phyloP scores from a whole-genome alignment of 2,329 filamentous ascomycete species.

The Fusarium goolgardi region DNA sequence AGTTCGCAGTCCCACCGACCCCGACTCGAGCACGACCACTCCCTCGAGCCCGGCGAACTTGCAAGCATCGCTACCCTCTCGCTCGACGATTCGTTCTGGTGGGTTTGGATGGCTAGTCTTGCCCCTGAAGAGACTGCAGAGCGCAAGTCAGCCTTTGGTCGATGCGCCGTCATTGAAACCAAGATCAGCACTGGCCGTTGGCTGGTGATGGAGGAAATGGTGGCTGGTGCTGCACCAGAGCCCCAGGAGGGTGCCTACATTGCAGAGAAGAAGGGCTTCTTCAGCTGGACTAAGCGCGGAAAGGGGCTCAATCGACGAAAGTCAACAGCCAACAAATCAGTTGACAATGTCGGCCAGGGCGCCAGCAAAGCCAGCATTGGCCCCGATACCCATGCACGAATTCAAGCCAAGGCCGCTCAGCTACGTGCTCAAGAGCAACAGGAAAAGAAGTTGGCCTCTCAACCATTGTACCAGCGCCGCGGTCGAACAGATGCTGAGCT shows the following conservation, averaged over 20 bases:
- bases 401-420: constrained; percentile 89
- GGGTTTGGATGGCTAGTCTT: constrained; percentile 99
- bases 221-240: constrained; percentile 90
- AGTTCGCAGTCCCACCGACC: constrained; percentile 88
- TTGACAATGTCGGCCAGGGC: constrained; percentile 60
- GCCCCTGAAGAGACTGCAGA: constrained; percentile 87
- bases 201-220: constrained; percentile 96
- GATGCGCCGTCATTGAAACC: constrained; percentile 93
- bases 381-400: constrained; percentile 90
- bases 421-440: constrained; percentile 78
- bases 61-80: constrained; percentile 89
- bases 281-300: constrained; percentile 82
- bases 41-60: constrained; percentile 89
- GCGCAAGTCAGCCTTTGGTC: constrained; percentile 91
- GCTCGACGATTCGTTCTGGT: constrained; percentile 97
- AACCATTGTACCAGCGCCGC: constrained; percentile 57
- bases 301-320: constrained; percentile 74
- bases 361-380: constrained; percentile 85
- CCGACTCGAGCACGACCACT: constrained; percentile 73
- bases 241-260: constrained; percentile 89
- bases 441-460: constrained; percentile 60
- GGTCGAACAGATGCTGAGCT: constrained; percentile 67
- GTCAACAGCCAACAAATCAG: constrained; percentile 72
- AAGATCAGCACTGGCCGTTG: constrained; percentile 83
- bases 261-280: constrained; percentile 94